Conservation (phyloP, 148 eudicot species). For the Rhododendron ferrugineum region DNA sequence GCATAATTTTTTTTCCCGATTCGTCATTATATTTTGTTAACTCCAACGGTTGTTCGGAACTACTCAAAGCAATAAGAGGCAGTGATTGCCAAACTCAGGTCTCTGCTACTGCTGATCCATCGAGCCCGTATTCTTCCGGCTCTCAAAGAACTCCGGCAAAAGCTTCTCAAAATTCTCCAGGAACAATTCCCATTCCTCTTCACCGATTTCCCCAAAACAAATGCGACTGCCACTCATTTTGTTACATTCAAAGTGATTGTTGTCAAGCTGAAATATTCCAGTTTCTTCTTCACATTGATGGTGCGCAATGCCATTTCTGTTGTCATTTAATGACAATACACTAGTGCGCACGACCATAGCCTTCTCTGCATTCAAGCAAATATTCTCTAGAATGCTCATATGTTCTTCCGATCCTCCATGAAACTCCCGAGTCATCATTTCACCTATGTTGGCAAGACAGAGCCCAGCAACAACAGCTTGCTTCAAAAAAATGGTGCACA, state of each 20-base stretch:
- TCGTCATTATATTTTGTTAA: background rate
- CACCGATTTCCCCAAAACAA: constrained; percentile 51
- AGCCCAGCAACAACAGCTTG: constrained; percentile 55
- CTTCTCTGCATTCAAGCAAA: constrained; percentile 50
- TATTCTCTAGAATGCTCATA: constrained; percentile 51
- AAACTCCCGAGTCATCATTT: constrained; percentile 86
- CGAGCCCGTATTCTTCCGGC: constrained; percentile 39
- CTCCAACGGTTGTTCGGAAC: constrained; percentile 21
- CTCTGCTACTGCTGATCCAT: constrained; percentile 31
- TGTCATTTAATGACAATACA: background rate
- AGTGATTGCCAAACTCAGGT: constrained; percentile 41
- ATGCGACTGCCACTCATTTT: constrained; percentile 23
- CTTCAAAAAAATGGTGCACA: constrained; percentile 81
- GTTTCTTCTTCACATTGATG: constrained; percentile 17
- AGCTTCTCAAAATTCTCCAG: constrained; percentile 54
- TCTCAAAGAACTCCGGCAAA: constrained; percentile 67
- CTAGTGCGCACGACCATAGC: constrained; percentile 15
- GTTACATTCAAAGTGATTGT: constrained; percentile 7
- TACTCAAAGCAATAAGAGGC: constrained; percentile 36
- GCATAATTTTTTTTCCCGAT: background rate
- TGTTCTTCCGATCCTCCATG: constrained; percentile 54
- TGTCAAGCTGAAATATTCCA: constrained; percentile 43
- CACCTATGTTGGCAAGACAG: constrained; percentile 82
- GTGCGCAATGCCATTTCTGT: constrained; percentile 1
- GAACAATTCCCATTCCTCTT: constrained; percentile 61